These are phyloP conservation scores for Pythium pyrilobum DNA, from an alignment of 352 stramenopile genomes.

Conservation along the genomic window DNA sequence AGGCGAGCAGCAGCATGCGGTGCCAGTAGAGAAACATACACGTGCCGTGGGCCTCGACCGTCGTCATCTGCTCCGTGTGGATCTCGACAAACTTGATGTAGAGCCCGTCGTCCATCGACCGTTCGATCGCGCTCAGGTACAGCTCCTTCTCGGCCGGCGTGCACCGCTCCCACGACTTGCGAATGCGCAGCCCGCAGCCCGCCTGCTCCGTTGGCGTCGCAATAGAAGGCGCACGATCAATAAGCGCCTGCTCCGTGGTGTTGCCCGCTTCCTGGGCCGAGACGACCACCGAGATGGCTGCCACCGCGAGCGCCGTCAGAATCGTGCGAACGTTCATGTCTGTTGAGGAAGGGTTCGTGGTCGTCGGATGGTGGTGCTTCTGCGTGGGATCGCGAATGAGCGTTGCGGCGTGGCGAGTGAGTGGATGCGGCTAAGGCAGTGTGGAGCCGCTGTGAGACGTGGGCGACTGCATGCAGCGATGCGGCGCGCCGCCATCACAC, in stretches of 20 bases:
- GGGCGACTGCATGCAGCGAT: constrained; percentile 4
- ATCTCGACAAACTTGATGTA: constrained; percentile 88
- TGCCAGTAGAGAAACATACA: constrained; percentile 90
- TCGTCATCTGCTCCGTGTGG: constrained; percentile 83
- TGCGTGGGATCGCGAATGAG: constrained; percentile 8
- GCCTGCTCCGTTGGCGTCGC: background rate
- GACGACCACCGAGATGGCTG: background rate
- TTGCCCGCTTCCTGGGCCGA: background rate
- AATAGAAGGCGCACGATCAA: background rate
- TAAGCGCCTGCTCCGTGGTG: background rate
- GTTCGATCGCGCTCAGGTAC: constrained; percentile 70
- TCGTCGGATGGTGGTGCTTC: background rate
- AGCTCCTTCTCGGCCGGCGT: constrained; percentile 55
- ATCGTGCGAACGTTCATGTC: constrained; percentile 9
- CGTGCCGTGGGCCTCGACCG: constrained; percentile 71
- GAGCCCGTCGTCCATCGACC: constrained; percentile 71
- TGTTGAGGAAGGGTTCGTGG: background rate
- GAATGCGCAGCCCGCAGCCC: constrained; percentile 59
- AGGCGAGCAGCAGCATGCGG: constrained; percentile 67
- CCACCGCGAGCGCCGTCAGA: background rate
- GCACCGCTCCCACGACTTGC: constrained; percentile 70
- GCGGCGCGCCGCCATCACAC: background rate
- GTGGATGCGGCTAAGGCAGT: background rate
- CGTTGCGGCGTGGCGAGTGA: no score
- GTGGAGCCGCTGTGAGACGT: background rate